A percentile compares a stretch with the other conserved stretches of the same genome.
Evolutionary conservation across 306 rosid genomes (phyloP).

Genomic region (Mimosa pudica): DNA sequence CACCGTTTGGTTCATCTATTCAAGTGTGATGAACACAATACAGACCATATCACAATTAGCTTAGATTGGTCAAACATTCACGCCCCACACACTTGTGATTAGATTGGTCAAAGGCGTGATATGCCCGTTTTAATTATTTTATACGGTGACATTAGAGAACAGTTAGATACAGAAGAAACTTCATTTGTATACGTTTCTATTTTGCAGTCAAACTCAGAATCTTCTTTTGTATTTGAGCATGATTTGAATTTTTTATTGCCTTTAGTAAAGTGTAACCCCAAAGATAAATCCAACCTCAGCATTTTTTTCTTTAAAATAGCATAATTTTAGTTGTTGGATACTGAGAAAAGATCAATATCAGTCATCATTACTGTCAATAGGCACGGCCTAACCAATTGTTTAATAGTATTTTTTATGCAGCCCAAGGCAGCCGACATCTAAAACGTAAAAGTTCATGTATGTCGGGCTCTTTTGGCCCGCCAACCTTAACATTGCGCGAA

Average conservation of each 20-base stretch:
- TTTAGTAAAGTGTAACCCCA: not conserved
- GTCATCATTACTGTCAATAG: not conserved
- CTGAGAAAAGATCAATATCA: not conserved
- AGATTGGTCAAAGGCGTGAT: conserved; percentile 31
- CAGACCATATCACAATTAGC: conserved; percentile 24
- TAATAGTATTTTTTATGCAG: not conserved
- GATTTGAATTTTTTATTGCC: not conserved
- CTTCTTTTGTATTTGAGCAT: not conserved
- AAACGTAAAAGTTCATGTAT: not conserved
- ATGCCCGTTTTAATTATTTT: not conserved
- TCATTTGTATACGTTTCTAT: not conserved
- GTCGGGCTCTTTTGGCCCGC: not conserved
- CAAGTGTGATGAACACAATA: conserved; percentile 5
- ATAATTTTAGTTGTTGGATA: not conserved
- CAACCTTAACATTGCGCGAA: not conserved
- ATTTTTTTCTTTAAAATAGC: not conserved
- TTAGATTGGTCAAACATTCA: conserved; percentile 18
- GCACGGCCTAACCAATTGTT: not conserved
- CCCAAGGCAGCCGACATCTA: not conserved
- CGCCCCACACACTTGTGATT: conserved; percentile 10
- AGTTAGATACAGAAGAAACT: conserved; percentile 20
- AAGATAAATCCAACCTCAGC: not conserved
- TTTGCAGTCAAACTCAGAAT: not conserved
- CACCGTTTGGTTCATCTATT: conserved; percentile 27
- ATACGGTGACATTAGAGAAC: not conserved